Base-by-base conservation (phyloP, 805 yeast species). In the Saccharomyces mikatae region DNA sequence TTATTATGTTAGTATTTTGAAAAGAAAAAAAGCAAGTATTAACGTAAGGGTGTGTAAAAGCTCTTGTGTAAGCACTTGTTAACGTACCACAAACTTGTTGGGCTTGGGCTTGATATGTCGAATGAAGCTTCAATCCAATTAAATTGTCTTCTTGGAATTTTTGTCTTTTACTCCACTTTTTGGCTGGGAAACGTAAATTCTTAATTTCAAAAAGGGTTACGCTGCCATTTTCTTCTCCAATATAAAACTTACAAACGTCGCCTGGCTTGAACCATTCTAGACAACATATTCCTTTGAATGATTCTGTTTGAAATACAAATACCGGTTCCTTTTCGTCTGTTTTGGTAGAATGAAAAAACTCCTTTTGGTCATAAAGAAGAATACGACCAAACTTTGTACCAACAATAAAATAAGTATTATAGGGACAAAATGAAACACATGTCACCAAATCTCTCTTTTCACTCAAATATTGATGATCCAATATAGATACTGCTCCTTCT, bases 141-240 rank as follows among this genome's bases (percentile, higher is more conserved):
- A 28, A 49, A 6, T 51, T 48, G 9, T 49, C n/a, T 13, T 36
- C 47, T 14, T 46, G 51, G 24, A 17, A 49, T n/a, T 27, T 36
- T 21, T 50, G 46, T 26, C 49, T 52, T 17, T 51, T 51, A 48
- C 11, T 36, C 44, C 48, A 47, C 21, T 30, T 13, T 29, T 36
- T 29, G 9, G 41, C 22, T 4, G 52, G 32, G 6, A 41, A 28
- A 17, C 48, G 30, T 51, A 46, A 49, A 6, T 52, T 47, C n/a
- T 41, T 58, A 17, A 72, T 55, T 53, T 74, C 74, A 54, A 78
- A 76, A 29, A 74, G 67, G 21, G 73, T 63, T 0, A 87, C 82
- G 24, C 75, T 75, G 0, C 96, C 96, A 21, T 67, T 55, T 59
- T 82, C 87, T 60, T 83, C 86, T 2, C 96, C 95, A 21, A 80